These are phyloP conservation scores for Mycena galopus DNA, from an alignment of 768 basidiomycete genomes.

Conservation along the genomic window DNA sequence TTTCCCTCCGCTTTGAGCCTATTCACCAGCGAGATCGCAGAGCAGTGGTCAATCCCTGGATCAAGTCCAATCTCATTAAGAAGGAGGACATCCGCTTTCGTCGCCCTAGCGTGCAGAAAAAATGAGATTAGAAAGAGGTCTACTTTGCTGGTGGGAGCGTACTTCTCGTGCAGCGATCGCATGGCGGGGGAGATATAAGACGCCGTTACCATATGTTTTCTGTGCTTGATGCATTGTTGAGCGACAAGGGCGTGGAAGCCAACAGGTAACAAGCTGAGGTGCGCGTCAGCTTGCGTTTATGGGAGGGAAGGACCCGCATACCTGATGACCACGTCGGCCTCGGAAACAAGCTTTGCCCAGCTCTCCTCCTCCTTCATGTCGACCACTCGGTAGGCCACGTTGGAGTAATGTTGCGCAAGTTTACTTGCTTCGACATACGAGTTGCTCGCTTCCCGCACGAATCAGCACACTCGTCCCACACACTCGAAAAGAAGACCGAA, in stretches of 20 bases:
- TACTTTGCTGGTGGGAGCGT: slow-evolving; percentile 33
- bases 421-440: slow-evolving; percentile 67
- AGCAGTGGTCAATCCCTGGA: slow-evolving; percentile 92
- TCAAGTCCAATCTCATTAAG: slow-evolving; percentile 94
- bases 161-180: slow-evolving; percentile 74
- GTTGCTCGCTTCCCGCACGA: slow-evolving; percentile 74
- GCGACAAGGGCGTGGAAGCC: slow-evolving; percentile 80
- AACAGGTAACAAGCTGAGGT: slow-evolving; percentile 81
- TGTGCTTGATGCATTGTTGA: slow-evolving; percentile 74
- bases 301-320: slow-evolving; percentile 41
- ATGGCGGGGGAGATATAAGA: slow-evolving; percentile 90
- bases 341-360: slow-evolving; percentile 65
- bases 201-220: slow-evolving; percentile 89
- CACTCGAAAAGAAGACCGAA: slow-evolving; percentile 53
- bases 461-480: background rate
- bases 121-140: background rate
- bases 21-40: slow-evolving; percentile 79
- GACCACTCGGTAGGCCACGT: slow-evolving; percentile 68
- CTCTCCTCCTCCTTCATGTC: slow-evolving; percentile 66
- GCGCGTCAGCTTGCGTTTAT: background rate
- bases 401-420: slow-evolving; percentile 58
- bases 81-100: slow-evolving; percentile 73
- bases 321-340: slow-evolving; percentile 90
- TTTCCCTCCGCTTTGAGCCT: slow-evolving; percentile 65
- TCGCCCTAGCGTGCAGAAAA: slow-evolving; percentile 60